Base-by-base conservation (phyloP, 345 rosid species). In the Arabis alpina region DNA sequence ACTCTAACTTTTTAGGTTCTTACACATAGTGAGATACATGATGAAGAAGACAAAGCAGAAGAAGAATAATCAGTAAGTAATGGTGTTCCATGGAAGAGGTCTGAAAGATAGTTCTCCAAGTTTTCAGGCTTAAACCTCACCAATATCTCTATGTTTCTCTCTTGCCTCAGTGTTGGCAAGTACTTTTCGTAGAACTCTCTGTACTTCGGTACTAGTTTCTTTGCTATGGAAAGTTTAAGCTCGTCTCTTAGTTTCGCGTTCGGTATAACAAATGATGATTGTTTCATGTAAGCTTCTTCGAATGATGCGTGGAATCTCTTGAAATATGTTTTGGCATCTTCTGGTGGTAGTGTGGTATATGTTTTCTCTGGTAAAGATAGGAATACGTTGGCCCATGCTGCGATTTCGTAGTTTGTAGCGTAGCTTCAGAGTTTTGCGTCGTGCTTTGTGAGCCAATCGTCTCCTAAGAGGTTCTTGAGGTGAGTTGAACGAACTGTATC, bases 371-470 rank as follows among this genome's bases (percentile, higher is more conserved):
- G 92, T 49, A 91, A 76, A 12, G 88, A 14, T 34, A 70, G 4
- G 49, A 80, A 65, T 13, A 89, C 93, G 53, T 71, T 79, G 43
- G 61, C 78, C 98, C 98, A 93, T 1, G 87, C 95, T 42, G 80
- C 66, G 3, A 76, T 72, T 66, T 86, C 91, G 15, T 86, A 87
- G 74, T 81, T 86, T 37, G 67, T 24, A 12, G 82, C 77, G 56
- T 85, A 86, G 23, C 77, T 90, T 76, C 61, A 81, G 27, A 86
- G 82, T 70, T 86, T 93, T 36, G 70, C 68, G 2, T 72, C 77
- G 45, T 89, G 94, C 32, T 52, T 78, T 1, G 40, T 55, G 50
- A 86, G 15, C 98, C 98, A 93, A 10, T 85, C 84, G 3, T 84
- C 86, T 15, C 98, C 96, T 0, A 91, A 85, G 51, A 89, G 76